A percentile compares a stretch with the other conserved stretches of the same genome.
These are phyloP conservation scores for Pseudoturritis turrita DNA, from an alignment of 345 rosid genomes.

Conservation along the genomic window DNA sequence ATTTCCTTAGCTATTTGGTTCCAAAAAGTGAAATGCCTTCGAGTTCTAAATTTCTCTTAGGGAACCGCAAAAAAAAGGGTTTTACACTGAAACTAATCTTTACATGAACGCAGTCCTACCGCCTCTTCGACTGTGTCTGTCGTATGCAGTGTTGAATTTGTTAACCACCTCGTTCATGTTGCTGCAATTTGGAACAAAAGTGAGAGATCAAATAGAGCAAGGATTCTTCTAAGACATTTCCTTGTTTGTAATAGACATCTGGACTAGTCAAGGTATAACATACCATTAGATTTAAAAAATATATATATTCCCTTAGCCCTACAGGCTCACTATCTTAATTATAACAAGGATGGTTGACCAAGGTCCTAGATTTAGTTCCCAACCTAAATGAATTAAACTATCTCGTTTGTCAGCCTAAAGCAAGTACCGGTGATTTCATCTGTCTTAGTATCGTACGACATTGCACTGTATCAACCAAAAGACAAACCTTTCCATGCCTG, in stretches of 20 bases:
- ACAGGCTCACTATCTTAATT: neutral
- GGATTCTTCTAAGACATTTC: neutral
- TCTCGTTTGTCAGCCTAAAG: slow-evolving; percentile 5
- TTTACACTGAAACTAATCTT: slow-evolving; percentile 23
- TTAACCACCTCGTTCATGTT: slow-evolving; percentile 90
- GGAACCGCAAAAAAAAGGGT: neutral
- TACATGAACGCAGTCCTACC: slow-evolving; percentile 73
- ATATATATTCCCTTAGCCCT: neutral
- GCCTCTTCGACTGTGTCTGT: slow-evolving; percentile 77
- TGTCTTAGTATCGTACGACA: neutral
- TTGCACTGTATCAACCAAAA: neutral
- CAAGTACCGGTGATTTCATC: neutral
- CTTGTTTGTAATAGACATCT: neutral
- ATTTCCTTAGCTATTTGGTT: slow-evolving; percentile 7
- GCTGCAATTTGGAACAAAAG: slow-evolving; percentile 38
- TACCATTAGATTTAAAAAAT: neutral
- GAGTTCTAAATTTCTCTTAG: neutral
- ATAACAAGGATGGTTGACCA: slow-evolving; percentile 3
- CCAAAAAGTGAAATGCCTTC: neutral
- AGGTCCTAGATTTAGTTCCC: neutral
- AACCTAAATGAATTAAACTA: neutral
- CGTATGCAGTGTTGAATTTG: slow-evolving; percentile 89
- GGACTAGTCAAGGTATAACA: neutral
- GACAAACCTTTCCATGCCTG: neutral
- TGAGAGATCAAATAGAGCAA: neutral